phyloP scores from a whole-genome alignment of 768 basidiomycete genomes.

The Botryobasidium botryosum region DNA sequence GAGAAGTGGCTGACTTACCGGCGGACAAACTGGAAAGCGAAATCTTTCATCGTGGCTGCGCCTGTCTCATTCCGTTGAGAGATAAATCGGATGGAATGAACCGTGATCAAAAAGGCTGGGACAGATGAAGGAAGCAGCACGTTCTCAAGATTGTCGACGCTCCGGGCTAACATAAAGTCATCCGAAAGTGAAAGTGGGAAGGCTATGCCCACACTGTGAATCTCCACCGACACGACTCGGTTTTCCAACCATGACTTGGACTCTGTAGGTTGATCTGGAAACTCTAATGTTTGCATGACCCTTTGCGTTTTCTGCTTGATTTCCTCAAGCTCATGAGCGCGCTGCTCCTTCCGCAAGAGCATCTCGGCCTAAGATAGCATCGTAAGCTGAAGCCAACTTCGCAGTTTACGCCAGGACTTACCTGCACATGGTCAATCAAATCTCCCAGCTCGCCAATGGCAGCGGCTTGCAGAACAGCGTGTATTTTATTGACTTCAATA shows the following conservation, averaged over 20 bases:
- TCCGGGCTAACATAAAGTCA: slow-evolving; percentile 33
- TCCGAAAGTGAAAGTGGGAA: slow-evolving; percentile 62
- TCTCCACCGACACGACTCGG: slow-evolving; percentile 21
- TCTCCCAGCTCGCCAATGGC: slow-evolving; percentile 85
- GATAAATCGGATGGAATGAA: slow-evolving; percentile 55
- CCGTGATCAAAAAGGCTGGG: slow-evolving; percentile 73
- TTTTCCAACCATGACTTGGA: slow-evolving; percentile 20
- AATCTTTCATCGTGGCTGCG: slow-evolving; percentile 46
- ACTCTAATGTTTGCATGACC: slow-evolving; percentile 58
- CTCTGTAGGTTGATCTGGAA: slow-evolving; percentile 5
- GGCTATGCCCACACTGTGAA: slow-evolving; percentile 65
- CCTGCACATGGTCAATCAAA: slow-evolving; percentile 73
- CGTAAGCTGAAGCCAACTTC: slow-evolving; percentile 12
- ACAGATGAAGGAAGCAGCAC: slow-evolving; percentile 25
- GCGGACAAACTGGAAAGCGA: slow-evolving; percentile 76
- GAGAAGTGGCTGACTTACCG: slow-evolving; percentile 29
- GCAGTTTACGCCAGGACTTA: slow-evolving; percentile 16
- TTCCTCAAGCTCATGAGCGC: slow-evolving; percentile 58
- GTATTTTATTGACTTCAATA: slow-evolving; percentile 52
- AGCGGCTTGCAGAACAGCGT: slow-evolving; percentile 88
- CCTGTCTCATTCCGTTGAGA: slow-evolving; percentile 66
- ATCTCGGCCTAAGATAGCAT: slow-evolving; percentile 46
- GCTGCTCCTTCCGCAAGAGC: slow-evolving; percentile 50
- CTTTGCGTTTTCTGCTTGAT: slow-evolving; percentile 68
- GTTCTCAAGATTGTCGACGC: not conserved